A percentile compares a stretch with the other conserved stretches of the same genome.
These are phyloP conservation scores for Pulicaria dysenterica DNA, from an alignment of 129 eudicot genomes.

Conservation along the genomic window DNA sequence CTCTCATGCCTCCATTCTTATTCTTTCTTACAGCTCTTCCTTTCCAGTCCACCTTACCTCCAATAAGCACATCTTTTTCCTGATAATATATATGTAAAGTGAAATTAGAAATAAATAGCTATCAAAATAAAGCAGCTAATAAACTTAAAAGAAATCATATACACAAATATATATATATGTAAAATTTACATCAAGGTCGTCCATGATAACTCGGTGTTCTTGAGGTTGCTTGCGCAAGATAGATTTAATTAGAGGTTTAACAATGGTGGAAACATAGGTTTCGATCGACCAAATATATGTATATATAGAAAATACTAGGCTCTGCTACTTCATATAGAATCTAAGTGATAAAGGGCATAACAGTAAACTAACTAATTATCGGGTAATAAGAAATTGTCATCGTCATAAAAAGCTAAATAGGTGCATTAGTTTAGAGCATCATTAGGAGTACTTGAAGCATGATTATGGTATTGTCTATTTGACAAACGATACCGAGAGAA, in stretches of 20 bases:
- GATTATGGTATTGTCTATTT: too few species aligned
- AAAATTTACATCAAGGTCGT: constrained; percentile 25
- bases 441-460: too few species aligned
- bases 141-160: neutral
- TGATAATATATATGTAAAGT: constrained; percentile 7
- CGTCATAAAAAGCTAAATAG: too few species aligned
- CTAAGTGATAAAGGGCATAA: constrained; percentile 33
- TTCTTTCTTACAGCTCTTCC: constrained; percentile 58
- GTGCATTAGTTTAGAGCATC: too few species aligned
- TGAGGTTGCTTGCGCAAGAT: constrained; percentile 23
- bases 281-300: too few species aligned
- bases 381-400: neutral
- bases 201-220: constrained; percentile 29
- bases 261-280: constrained; percentile 23
- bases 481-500: too few species aligned
- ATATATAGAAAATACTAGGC: constrained; percentile 23
- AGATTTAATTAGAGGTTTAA: constrained; percentile 13
- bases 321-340: constrained; percentile 16
- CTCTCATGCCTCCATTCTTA: constrained; percentile 65
- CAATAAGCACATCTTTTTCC: constrained; percentile 54
- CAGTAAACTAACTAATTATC: constrained; percentile 9
- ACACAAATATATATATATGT: neutral
- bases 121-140: neutral
- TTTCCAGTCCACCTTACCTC: constrained; percentile 80
- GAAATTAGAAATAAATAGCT: neutral